These are phyloP conservation scores for Melocanna baccifera DNA, from an alignment of 176 grass and related monocot species.

Conservation along the genomic window DNA sequence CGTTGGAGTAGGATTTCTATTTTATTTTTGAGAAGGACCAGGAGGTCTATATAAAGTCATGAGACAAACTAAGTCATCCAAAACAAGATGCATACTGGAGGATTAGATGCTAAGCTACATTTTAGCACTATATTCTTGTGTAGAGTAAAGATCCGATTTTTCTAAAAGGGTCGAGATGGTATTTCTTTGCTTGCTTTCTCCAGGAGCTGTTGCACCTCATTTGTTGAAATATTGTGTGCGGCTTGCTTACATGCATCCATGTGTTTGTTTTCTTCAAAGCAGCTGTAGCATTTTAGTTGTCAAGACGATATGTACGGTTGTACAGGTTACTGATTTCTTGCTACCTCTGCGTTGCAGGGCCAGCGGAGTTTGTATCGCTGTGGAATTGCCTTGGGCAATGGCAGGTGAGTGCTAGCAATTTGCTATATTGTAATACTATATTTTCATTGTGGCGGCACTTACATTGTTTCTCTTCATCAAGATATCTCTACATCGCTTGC, in stretches of 20 bases:
- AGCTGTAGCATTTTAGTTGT: neutral
- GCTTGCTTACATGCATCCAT: neutral
- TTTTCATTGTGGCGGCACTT: neutral
- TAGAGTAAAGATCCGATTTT: no score
- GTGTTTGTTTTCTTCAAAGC: neutral
- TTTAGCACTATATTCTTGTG: no score
- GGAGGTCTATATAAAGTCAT: no score
- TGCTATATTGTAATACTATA: neutral
- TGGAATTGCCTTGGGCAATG: constrained; percentile 91
- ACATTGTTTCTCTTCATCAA: neutral
- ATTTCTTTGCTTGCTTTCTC: neutral
- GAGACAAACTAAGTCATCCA: no score
- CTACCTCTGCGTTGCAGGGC: constrained; percentile 39
- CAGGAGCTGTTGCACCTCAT: neutral
- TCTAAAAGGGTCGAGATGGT: no score
- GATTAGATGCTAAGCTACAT: no score
- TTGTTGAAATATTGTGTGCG: neutral
- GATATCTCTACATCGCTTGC: neutral
- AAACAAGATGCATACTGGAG: no score
- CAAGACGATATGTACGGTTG: neutral
- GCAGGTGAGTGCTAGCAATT: constrained; percentile 49
- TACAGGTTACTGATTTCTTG: constrained; percentile 1
- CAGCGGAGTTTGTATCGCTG: constrained; percentile 65
- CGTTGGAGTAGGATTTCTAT: no score
- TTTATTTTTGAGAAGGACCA: no score